Evolutionary conservation across 2,329 filamentous ascomycete species (phyloP), one percentile per base, ranked within the genome.

Genomic region (Talaromyces sp.): DNA sequence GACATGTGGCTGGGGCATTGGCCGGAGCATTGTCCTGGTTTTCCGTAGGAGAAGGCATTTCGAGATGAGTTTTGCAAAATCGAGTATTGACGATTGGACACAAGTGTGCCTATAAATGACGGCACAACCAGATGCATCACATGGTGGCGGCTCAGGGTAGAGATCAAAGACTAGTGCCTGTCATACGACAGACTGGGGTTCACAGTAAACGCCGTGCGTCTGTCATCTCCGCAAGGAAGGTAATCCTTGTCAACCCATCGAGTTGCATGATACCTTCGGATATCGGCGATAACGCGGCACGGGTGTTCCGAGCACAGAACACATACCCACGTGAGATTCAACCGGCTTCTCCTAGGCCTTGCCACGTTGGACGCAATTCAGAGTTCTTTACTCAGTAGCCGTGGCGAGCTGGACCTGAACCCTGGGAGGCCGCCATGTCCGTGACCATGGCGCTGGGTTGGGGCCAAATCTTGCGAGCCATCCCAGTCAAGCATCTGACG

Each of bases 241-340:
- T 27, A n/a, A 53, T 8, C 25, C 25, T 2, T 53, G 49, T 53
- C 27, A n/a, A n/a, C 4, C 15, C 49, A 30, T 22, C 17, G 51
- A 5, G 61, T 62, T 52, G 61, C 49, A 42, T 62, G 61, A 62
- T 59, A 30, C 22, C 19, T 59, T 62, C 61, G 61, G 60, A 49
- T 62, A 55, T 62, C 61, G 61, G 61, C 61, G 61, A 62, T 56
- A 62, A 33, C 32, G 55, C 61, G 61, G 61, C 56, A n/a, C 49
- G 49, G 15, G 13, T 53, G 9, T 53, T 30, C 49, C 49, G 49
- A n/a, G 42, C 42, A 47, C 42, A 44, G n/a, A 44, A 11, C 42
- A 44, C 42, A n/a, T 22, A 7, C 42, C 9, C 42, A 44, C 42
- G 19, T 15, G 33, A 36, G 13, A 36, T 36, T 5, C 33, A 36